Conservation (phyloP, 2,329 filamentous ascomycete genomes). For the Ophiobolus disseminans region DNA sequence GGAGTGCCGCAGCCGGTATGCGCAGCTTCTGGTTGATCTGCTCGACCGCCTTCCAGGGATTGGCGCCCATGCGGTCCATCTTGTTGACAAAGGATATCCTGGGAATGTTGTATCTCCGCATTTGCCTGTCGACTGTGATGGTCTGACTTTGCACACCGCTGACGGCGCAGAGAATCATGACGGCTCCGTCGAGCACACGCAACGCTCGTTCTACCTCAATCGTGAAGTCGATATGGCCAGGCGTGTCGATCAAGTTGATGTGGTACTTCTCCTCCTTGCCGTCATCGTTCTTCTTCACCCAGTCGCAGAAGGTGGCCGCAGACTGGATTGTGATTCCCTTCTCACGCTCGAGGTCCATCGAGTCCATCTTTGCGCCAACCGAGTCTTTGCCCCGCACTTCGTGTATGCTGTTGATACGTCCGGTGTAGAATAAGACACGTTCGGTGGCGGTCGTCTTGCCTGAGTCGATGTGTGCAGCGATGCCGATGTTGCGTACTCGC, state of each 20-base stretch:
- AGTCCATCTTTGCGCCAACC: slow-evolving; percentile 99
- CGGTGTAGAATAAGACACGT: slow-evolving; percentile 97
- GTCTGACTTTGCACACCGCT: slow-evolving; percentile 98
- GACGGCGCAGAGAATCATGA: slow-evolving; percentile 98
- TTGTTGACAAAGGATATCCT: slow-evolving; percentile 98
- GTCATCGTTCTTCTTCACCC: slow-evolving; percentile 76
- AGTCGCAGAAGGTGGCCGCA: slow-evolving; percentile 96
- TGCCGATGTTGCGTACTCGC: slow-evolving; percentile 94
- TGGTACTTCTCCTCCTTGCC: slow-evolving; percentile 91
- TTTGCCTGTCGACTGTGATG: slow-evolving; percentile 97
- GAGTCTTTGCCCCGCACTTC: slow-evolving; percentile 95
- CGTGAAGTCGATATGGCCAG: slow-evolving; percentile 98
- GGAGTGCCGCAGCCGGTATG: slow-evolving; percentile 88
- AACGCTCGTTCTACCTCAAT: slow-evolving; percentile 97
- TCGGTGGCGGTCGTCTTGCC: slow-evolving; percentile 98
- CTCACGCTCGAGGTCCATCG: slow-evolving; percentile 97
- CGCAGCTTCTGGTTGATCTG: slow-evolving; percentile 97
- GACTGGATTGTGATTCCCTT: slow-evolving; percentile 99
- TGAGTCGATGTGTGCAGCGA: slow-evolving; percentile 98
- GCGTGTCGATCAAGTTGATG: slow-evolving; percentile 98
- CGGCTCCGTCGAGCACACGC: slow-evolving; percentile 92
- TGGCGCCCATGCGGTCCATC: slow-evolving; percentile 99
- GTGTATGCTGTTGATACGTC: slow-evolving; percentile 95
- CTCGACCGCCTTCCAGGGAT: slow-evolving; percentile 96
- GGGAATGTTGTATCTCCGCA: slow-evolving; percentile 97